Evolutionary conservation across 78 protist species (phyloP).

Genomic region (Chrysochromulina parva): DNA sequence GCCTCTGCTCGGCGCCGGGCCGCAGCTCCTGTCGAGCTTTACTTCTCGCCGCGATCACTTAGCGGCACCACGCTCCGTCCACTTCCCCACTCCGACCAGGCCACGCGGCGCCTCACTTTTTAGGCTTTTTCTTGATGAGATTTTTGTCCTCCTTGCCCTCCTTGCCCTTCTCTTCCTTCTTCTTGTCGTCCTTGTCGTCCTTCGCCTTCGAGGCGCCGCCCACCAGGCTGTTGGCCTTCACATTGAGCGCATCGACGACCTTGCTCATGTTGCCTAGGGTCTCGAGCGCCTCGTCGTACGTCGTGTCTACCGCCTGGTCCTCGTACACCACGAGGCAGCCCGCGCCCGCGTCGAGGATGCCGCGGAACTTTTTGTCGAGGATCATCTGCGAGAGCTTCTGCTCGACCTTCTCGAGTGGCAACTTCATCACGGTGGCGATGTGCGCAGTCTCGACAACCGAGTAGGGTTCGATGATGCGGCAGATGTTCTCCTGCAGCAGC

Average conservation of each 20-base stretch:
- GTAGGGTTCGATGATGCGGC: slow-evolving; percentile 92
- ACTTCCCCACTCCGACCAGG: too few species aligned
- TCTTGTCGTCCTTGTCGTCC: too few species aligned
- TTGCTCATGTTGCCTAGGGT: slow-evolving; percentile 66
- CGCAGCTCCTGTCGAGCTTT: too few species aligned
- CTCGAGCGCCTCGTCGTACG: slow-evolving; percentile 71
- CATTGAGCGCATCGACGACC: slow-evolving; percentile 45
- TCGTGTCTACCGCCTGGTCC: slow-evolving; percentile 48
- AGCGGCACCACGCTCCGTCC: too few species aligned
- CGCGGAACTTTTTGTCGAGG: slow-evolving; percentile 88
- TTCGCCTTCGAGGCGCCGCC: neutral
- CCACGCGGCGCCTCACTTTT: too few species aligned
- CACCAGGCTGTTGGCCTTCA: slow-evolving; percentile 28
- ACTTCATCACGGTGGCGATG: slow-evolving; percentile 77
- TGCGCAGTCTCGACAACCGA: slow-evolving; percentile 64
- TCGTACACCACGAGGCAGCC: slow-evolving; percentile 89
- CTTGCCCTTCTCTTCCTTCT: too few species aligned
- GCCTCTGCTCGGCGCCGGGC: too few species aligned
- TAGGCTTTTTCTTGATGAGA: too few species aligned
- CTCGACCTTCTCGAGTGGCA: slow-evolving; percentile 56
- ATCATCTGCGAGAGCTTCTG: slow-evolving; percentile 90
- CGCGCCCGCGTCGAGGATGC: slow-evolving; percentile 95
- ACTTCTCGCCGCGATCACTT: too few species aligned
- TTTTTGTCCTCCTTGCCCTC: too few species aligned
- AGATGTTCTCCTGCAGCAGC: slow-evolving; percentile 89